Conservation (phyloP, 768 basidiomycete genomes). For the Cystobasidium tubakii region DNA sequence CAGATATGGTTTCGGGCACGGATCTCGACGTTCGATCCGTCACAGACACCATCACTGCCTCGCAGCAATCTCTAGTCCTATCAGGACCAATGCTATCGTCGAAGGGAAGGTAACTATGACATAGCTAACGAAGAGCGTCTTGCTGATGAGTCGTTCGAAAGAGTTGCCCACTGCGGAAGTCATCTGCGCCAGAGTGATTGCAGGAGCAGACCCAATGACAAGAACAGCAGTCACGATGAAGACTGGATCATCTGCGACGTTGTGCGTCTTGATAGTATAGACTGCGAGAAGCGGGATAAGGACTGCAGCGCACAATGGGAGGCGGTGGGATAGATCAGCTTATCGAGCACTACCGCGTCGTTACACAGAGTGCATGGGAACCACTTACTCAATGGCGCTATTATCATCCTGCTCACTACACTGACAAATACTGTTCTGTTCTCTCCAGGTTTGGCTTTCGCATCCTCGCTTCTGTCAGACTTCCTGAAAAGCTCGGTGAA, state of each 20-base stretch:
- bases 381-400: constrained; percentile 48
- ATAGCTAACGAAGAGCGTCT: constrained; percentile 64
- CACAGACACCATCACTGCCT: constrained; percentile 10
- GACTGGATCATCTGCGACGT: constrained; percentile 61
- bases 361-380: constrained; percentile 54
- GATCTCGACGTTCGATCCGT: too few species aligned
- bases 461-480: neutral
- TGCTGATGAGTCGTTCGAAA: constrained; percentile 76
- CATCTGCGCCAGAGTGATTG: constrained; percentile 51
- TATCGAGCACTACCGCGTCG: too few species aligned
- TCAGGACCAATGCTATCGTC: constrained; percentile 12
- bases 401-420: constrained; percentile 16
- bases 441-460: neutral
- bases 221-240: constrained; percentile 80
- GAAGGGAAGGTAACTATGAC: constrained; percentile 32
- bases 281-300: constrained; percentile 70
- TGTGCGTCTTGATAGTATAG: constrained; percentile 54
- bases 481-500: constrained; percentile 13
- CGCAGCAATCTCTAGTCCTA: constrained; percentile 16
- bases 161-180: constrained; percentile 70
- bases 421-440: constrained; percentile 14
- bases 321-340: constrained; percentile 62
- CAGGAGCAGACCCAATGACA: constrained; percentile 54
- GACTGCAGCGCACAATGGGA: constrained; percentile 65
- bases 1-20: too few species aligned